phyloP scores from a whole-genome alignment of 352 stramenopile species.

The Phytophthora citricola region DNA sequence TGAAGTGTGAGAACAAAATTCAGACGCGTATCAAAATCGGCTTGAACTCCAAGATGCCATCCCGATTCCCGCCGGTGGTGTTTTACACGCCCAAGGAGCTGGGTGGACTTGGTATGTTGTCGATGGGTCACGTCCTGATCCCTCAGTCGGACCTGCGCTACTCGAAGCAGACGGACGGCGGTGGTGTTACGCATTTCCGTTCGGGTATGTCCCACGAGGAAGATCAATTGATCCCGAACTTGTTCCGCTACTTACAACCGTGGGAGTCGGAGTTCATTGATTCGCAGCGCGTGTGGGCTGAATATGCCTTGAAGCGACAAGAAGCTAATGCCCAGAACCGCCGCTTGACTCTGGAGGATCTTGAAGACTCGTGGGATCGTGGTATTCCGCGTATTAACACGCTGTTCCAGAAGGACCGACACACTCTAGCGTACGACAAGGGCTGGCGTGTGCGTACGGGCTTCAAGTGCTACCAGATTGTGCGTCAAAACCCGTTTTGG shows the following conservation, averaged over 20 bases:
- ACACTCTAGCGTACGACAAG: conserved; percentile 99
- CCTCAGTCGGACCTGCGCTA: conserved; percentile 99
- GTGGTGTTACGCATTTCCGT: conserved; percentile 99
- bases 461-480: conserved; percentile 99
- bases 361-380: conserved; percentile 99
- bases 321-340: conserved; percentile 99
- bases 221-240: conserved; percentile 99
- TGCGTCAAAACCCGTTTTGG: conserved; percentile 99
- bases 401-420: conserved; percentile 97
- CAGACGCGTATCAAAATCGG: conserved; percentile 99
- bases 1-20: conserved; percentile 99
- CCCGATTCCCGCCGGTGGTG: conserved; percentile 98
- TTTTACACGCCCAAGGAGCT: conserved; percentile 99
- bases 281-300: conserved; percentile 99
- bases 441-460: conserved; percentile 98
- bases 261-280: conserved; percentile 99
- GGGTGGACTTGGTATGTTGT: conserved; percentile 99
- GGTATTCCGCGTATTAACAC: conserved; percentile 98
- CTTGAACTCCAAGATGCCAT: conserved; percentile 99
- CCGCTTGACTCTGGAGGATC: conserved; percentile 98
- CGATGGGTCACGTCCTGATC: conserved; percentile 99
- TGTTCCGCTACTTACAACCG: conserved; percentile 99
- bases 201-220: conserved; percentile 97
- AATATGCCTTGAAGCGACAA: conserved; percentile 99
- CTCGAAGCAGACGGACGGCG: conserved; percentile 98